Evolutionary conservation across 345 rosid species (phyloP), one percentile per base, ranked within the genome.

Genomic region (Citrus sp.): DNA sequence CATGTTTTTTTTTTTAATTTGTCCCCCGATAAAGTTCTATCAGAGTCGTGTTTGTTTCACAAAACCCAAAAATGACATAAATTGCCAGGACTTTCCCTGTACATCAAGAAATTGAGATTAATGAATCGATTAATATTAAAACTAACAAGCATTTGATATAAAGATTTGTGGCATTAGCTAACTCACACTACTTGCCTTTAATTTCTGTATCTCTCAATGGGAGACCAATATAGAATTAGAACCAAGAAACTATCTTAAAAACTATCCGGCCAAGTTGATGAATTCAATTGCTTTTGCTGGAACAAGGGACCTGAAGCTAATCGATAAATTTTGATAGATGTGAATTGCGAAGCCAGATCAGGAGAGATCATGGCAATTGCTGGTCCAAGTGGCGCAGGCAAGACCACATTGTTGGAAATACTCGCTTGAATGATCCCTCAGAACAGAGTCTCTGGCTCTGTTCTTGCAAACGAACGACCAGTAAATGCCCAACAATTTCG

Each of bases 341-440:
- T 81, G 3, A 71, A 37, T 19, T 78, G 80, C 32, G 82, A 84
- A 61, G 84, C 86, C 30, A 75, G 68, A 72, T 78, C 82, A 49
- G 68, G 80, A 37, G 78, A 84, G 75, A 72, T 84, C 30, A 59
- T 37, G 75, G 84, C 86, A 9, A 84, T 84, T 74, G 84, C 74
- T 0, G 78, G 86, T 42, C 86, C 81, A 13, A 78, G 86, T 70
- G 84, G 80, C 14, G 84, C 84, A 2, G 82, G 86, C 16, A 84
- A 81, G 73, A 80, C 82, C 59, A 78, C 80, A 18, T 55, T 81
- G 80, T 37, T 84, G 67, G 80, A 81, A 62, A 46, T 84, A 34
- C 82, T 84, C 18, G 78, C 74, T 0, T 78, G 86, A 7, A 59
- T 78, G 70, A 28, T 80, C 59, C 81, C 79, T 0, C 56, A 59